These are phyloP conservation scores for Xylaria palmicola DNA, from an alignment of 495 filamentous ascomycete genomes.

Conservation along the genomic window DNA sequence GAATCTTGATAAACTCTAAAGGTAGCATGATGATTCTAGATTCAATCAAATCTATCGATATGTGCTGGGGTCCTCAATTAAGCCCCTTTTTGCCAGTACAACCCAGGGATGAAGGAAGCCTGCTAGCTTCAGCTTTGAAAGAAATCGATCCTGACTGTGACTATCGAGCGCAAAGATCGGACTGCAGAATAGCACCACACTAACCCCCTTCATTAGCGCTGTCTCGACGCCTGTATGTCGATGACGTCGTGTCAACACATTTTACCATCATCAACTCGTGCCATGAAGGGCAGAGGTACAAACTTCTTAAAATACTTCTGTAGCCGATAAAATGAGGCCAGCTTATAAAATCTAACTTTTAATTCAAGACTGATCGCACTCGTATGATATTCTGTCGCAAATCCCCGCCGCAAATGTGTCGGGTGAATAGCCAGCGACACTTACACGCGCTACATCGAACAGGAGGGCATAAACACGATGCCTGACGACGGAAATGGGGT, in stretches of 20 bases:
- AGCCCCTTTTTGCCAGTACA: not conserved
- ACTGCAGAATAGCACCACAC: not conserved
- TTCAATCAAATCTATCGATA: too few relatives aligned
- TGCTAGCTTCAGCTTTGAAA: not conserved
- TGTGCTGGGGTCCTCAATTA: too few relatives aligned
- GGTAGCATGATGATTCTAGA: too few relatives aligned
- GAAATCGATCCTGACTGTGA: not conserved
- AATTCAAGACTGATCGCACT: too few relatives aligned
- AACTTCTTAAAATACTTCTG: not conserved
- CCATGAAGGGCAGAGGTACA: not conserved
- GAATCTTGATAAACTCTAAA: too few relatives aligned
- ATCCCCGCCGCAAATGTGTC: not conserved
- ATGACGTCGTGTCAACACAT: constrained; percentile 15
- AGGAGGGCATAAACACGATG: constrained; percentile 13
- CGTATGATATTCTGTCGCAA: not conserved
- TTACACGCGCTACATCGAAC: constrained; percentile 15
- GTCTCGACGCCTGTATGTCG: not conserved
- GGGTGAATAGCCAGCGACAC: constrained; percentile 10
- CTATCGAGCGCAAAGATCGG: not conserved
- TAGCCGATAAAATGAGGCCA: not conserved
- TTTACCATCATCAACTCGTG: constrained; percentile 8
- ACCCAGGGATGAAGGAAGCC: not conserved
- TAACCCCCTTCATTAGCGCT: not conserved
- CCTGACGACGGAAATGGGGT: constrained; percentile 12
- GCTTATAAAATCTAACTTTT: not conserved